These are phyloP conservation scores for Puccinellia tenuiflora DNA, from an alignment of 176 grass and related monocot species.

Conservation along the genomic window DNA sequence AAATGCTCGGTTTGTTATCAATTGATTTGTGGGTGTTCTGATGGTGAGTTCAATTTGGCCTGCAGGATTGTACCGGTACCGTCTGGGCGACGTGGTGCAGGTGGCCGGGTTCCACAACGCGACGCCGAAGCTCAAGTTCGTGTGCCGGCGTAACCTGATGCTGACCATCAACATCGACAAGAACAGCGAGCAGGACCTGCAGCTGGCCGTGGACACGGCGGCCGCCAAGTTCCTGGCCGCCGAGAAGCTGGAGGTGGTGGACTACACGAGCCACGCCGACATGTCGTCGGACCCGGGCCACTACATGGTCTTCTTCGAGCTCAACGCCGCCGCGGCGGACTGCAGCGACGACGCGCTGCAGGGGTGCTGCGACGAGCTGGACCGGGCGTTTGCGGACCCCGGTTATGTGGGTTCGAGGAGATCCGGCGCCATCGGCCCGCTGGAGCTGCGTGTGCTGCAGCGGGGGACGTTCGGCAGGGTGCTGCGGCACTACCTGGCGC, in stretches of 20 bases:
- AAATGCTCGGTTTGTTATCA: too few relatives aligned
- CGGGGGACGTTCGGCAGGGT: conserved; percentile 56
- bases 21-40: background rate
- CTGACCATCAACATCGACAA: conserved; percentile 92
- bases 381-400: conserved; percentile 50
- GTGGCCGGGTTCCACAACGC: conserved; percentile 82
- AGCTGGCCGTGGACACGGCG: conserved; percentile 54
- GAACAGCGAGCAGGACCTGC: conserved; percentile 85
- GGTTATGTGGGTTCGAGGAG: conserved; percentile 57
- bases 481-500: conserved; percentile 47
- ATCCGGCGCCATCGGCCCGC: conserved; percentile 27
- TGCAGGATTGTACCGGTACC: conserved; percentile 79
- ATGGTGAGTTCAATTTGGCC: background rate
- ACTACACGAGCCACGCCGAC: conserved; percentile 80
- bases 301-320: conserved; percentile 79
- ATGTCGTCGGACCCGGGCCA: conserved; percentile 48
- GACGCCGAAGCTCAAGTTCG: conserved; percentile 77
- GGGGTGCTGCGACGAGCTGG: conserved; percentile 73
- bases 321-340: conserved; percentile 52
- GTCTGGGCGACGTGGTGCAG: conserved; percentile 68
- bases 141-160: conserved; percentile 63
- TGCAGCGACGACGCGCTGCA: conserved; percentile 42
- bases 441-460: conserved; percentile 60
- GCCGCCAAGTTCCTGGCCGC: conserved; percentile 39
- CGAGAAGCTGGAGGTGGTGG: conserved; percentile 84